Evolutionary conservation across 306 rosid genomes (phyloP), one percentile per base, ranked within the genome.

Genomic region (Quercus variabilis): DNA sequence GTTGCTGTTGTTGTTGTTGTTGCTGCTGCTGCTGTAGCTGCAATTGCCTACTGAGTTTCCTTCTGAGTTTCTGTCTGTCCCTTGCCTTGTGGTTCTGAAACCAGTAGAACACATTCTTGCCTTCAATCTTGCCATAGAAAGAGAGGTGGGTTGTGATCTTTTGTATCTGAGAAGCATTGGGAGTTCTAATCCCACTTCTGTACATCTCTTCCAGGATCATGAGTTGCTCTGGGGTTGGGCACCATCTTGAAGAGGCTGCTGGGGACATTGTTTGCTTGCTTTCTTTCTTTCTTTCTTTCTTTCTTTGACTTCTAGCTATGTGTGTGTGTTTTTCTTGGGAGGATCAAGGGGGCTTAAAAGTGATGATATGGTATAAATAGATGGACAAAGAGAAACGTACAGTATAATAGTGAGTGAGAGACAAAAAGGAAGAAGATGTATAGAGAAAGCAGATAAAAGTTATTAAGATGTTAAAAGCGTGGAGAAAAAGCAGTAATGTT

Each of bases 11-110:
- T 5, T 63, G 76, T 49, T 74, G 84, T 38, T 85, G 88, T 80
- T 86, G 91, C 55, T 86, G 89, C 69, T 41, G 49, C 49, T 74
- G 88, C 85, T 86, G 91, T 59, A 88, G 89, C 54, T 94, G 98
- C 72, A 91, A 87, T 74, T 94, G 97, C 81, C 87, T 91, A 62
- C 43, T 91, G 43, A 92, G 89, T 84, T 94, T 92, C 89, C 94
- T 88, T 75, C 97, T 80, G 0, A 92, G 89, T 75, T 92, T 94
- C 77, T 91, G 97, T 35, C 98, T 87, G 72, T 94, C 98, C 80
- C 98, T 90, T 33, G 97, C 98, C 86, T 94, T 94, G 78, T 94
- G 98, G 75, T 94, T 94, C 78, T 94, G 98, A 84, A 94, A 94
- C 98, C 98, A 94, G 82, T 94, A 94, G 80, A 92, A 94, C 14